Percentiles rank a stretch among this genome's conserved stretches.
Conservation (phyloP, 1,139 yeast genomes). For the Suhomyces anneliseae region DNA sequence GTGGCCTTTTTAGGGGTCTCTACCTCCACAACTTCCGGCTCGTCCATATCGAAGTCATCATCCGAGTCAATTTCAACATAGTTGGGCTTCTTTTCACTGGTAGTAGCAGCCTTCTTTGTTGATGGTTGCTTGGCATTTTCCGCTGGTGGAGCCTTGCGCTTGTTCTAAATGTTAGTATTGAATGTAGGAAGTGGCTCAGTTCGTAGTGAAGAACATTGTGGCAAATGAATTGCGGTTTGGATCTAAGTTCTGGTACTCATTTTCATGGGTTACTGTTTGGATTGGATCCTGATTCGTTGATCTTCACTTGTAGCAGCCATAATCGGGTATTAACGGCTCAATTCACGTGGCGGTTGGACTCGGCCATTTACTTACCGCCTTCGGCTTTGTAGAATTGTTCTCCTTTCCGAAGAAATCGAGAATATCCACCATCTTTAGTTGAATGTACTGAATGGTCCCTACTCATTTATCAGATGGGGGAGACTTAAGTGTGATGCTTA, state of each 20-base stretch:
- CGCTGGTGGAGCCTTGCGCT: constrained; percentile 6
- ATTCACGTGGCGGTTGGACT: background rate
- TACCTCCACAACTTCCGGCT: constrained; percentile 7
- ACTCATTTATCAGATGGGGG: background rate
- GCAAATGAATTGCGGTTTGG: too few relatives aligned
- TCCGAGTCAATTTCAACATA: constrained; percentile 19
- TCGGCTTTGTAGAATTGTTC: background rate
- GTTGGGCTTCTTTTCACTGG: constrained; percentile 5
- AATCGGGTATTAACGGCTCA: background rate
- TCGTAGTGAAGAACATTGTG: too few relatives aligned
- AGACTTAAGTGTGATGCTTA: background rate
- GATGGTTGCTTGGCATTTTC: background rate
- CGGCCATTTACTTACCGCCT: constrained; percentile 1
- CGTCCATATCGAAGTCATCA: constrained; percentile 13
- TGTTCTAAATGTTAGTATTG: constrained; percentile 9
- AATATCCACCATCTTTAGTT: constrained; percentile 39
- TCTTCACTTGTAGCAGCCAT: background rate
- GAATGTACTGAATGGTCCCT: background rate
- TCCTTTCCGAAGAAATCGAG: constrained; percentile 23
- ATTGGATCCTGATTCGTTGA: too few relatives aligned
- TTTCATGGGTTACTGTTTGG: too few relatives aligned
- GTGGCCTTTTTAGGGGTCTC: constrained; percentile 9
- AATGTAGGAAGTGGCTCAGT: too few relatives aligned
- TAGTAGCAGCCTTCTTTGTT: constrained; percentile 5
- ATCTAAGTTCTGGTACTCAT: too few relatives aligned